phyloP scores from a whole-genome alignment of 768 basidiomycete genomes.

The Mycena latifolia region DNA sequence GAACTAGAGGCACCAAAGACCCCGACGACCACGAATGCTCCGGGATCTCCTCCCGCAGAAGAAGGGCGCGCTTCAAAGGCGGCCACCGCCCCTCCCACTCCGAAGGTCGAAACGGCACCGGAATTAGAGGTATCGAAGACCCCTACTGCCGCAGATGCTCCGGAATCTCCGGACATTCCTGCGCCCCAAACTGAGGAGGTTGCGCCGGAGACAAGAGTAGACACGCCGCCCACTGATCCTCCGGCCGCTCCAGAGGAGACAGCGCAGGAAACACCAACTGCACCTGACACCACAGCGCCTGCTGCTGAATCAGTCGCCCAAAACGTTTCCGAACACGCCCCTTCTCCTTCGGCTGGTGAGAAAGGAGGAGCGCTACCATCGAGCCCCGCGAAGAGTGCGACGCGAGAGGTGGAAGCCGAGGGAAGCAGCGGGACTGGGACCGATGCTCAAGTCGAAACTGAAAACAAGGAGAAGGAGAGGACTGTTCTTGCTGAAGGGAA shows the following conservation, averaged over 20 bases:
- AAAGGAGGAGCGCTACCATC: background rate
- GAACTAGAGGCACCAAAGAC: constrained; percentile 6
- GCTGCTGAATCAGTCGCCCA: constrained; percentile 2
- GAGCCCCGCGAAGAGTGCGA: constrained; percentile 13
- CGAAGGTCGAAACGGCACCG: constrained; percentile 6
- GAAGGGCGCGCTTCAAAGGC: constrained; percentile 1
- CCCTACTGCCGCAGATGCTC: no score
- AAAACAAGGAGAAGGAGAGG: no score
- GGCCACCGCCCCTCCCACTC: constrained; percentile 10
- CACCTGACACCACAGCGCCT: background rate
- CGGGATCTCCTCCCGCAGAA: background rate
- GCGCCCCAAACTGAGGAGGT: background rate
- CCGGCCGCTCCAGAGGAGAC: constrained; percentile 14
- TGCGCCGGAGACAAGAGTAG: background rate
- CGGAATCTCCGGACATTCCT: no score
- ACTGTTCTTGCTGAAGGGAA: background rate
- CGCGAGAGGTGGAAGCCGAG: constrained; percentile 3
- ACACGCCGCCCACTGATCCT: background rate
- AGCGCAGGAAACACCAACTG: background rate
- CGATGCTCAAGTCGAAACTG: background rate
- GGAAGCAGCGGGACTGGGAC: background rate
- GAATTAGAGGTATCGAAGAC: constrained; percentile 5
- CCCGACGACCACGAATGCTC: no score
- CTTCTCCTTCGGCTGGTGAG: constrained; percentile 6
- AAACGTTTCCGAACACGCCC: background rate